A percentile compares a stretch with the other conserved stretches of the same genome.
These are phyloP conservation scores for Melampsora larici-populina DNA, from an alignment of 1,284 basidiomycete species.

Conservation along the genomic window DNA sequence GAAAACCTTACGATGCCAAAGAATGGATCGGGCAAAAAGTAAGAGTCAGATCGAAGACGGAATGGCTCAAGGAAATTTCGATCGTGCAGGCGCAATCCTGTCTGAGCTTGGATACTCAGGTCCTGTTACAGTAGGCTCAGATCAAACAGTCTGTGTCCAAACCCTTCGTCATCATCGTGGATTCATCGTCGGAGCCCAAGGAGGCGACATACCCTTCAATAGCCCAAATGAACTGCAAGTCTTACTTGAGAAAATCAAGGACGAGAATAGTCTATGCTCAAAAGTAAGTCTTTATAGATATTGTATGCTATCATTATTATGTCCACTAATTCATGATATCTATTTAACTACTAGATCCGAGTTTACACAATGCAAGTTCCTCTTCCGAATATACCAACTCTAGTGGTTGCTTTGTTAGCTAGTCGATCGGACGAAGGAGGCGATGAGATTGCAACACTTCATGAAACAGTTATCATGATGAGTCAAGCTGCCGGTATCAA, in stretches of 20 bases:
- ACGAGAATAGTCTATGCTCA: not conserved
- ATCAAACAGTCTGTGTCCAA: constrained; percentile 13
- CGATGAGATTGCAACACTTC: no score
- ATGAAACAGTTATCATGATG: no score
- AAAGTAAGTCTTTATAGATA: not conserved
- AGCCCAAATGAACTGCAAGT: not conserved
- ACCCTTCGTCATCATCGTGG: constrained; percentile 12
- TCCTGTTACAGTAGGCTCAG: constrained; percentile 2
- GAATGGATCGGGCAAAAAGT: constrained; percentile 1
- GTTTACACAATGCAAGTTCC: no score
- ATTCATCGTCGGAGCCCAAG: constrained; percentile 12
- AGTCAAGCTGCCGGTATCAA: constrained; percentile 7
- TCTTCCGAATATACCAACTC: constrained; percentile 11
- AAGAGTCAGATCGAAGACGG: not conserved
- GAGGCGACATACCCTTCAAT: constrained; percentile 2
- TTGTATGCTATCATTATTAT: no score
- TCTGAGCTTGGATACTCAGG: constrained; percentile 3
- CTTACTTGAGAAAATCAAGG: not conserved
- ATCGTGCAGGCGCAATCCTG: not conserved
- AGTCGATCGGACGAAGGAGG: not conserved
- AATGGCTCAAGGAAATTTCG: constrained; percentile 5
- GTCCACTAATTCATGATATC: no score
- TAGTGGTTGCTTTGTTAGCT: constrained; percentile 16
- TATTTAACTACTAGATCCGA: not conserved
- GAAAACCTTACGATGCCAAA: not conserved